phyloP scores from a whole-genome alignment of 2,329 filamentous ascomycete genomes.

The Periconia macrospinosa region DNA sequence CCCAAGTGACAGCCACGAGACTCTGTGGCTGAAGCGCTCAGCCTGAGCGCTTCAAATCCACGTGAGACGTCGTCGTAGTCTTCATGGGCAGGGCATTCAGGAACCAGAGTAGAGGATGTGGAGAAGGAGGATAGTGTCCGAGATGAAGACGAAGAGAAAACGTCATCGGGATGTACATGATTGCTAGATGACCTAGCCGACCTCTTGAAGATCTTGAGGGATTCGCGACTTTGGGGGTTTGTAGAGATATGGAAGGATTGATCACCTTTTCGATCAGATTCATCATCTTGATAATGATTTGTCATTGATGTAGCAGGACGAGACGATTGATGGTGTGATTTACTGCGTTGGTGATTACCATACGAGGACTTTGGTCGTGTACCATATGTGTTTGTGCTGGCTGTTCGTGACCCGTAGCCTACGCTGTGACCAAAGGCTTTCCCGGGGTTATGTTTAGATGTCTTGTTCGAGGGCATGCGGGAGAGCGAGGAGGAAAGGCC shows the following conservation, averaged over 20 bases:
- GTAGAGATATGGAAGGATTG: conserved; percentile 45
- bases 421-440: conserved; percentile 57
- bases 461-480: conserved; percentile 46
- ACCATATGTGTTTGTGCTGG: conserved; percentile 48
- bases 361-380: conserved; percentile 39
- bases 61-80: conserved; percentile 31
- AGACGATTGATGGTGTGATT: conserved; percentile 51
- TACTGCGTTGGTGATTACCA: conserved; percentile 52
- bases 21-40: conserved; percentile 25
- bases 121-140: conserved; percentile 28
- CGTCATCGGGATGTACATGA: conserved; percentile 13
- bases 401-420: conserved; percentile 48
- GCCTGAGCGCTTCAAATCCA: conserved; percentile 25
- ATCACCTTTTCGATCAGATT: conserved; percentile 51
- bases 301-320: conserved; percentile 46
- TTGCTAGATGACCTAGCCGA: conserved; percentile 18
- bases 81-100: conserved; percentile 32
- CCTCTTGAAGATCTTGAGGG: conserved; percentile 35
- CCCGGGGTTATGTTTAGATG: conserved; percentile 48
- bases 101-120: conserved; percentile 22
- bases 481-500: conserved; percentile 41
- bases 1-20: conserved; percentile 20
- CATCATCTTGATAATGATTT: conserved; percentile 46
- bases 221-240: conserved; percentile 25
- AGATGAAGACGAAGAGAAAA: conserved; percentile 14